phyloP scores from a whole-genome alignment of 1,139 yeast genomes.

The Protomyces arabidopsidicola region DNA sequence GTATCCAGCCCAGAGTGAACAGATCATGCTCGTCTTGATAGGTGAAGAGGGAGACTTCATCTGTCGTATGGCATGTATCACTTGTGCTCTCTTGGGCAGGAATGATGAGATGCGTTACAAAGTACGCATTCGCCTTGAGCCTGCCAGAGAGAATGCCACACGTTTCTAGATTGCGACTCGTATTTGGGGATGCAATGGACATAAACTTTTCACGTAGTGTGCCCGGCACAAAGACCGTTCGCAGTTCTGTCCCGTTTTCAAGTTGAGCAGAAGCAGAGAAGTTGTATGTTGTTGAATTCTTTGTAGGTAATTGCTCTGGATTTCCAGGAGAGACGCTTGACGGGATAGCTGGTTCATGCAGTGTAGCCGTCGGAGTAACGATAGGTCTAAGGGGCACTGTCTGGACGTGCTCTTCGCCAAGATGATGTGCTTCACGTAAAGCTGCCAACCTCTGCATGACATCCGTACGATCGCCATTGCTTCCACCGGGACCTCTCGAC shows the following conservation, averaged over 20 bases:
- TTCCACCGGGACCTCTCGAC: neutral
- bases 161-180: conserved; percentile 51
- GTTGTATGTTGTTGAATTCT: neutral
- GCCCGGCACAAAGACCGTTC: conserved; percentile 50
- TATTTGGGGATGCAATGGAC: conserved; percentile 47
- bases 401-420: neutral
- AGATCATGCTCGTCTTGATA: conserved; percentile 51
- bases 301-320: too few species aligned
- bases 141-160: conserved; percentile 61
- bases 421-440: neutral
- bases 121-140: conserved; percentile 54
- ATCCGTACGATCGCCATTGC: neutral
- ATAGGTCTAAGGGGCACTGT: neutral
- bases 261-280: conserved; percentile 36
- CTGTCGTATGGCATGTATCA: conserved; percentile 54
- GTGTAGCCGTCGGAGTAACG: neutral
- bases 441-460: neutral
- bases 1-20: conserved; percentile 63
- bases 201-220: conserved; percentile 46
- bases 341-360: neutral
- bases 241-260: conserved; percentile 52
- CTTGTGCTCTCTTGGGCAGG: conserved; percentile 58
- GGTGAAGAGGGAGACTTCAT: conserved; percentile 54
- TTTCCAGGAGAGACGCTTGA: neutral
- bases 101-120: conserved; percentile 53